Evolutionary conservation across 345 rosid genomes (phyloP).

Genomic region (Atalantia buxifolia): DNA sequence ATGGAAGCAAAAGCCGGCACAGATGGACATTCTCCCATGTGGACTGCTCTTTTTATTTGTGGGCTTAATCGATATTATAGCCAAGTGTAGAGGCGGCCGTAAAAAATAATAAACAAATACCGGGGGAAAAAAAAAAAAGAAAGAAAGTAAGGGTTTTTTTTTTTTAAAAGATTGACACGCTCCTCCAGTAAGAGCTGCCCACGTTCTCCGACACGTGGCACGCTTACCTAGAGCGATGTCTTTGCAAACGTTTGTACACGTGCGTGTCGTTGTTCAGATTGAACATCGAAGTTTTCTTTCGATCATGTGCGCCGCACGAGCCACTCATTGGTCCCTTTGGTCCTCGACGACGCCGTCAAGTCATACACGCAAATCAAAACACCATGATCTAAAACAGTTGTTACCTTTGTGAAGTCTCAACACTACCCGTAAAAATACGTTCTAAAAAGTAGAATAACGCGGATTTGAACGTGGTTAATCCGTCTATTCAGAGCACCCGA

Average conservation of each 20-base stretch:
- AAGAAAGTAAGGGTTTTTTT: conserved; percentile 5
- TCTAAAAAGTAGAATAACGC: neutral
- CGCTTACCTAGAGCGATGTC: conserved; percentile 32
- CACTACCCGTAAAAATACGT: neutral
- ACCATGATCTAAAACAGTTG: conserved; percentile 2
- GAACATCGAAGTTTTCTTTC: neutral
- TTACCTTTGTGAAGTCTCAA: neutral
- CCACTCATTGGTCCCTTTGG: neutral
- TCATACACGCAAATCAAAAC: conserved; percentile 13
- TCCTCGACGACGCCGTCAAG: conserved; percentile 33
- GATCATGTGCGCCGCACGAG: conserved; percentile 40
- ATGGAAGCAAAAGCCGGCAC: conserved; percentile 51
- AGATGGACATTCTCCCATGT: conserved; percentile 46
- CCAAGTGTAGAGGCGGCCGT: conserved; percentile 16
- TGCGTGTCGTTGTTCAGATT: conserved; percentile 19
- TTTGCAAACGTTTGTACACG: conserved; percentile 31
- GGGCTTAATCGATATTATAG: neutral
- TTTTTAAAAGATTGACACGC: neutral
- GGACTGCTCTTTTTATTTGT: conserved; percentile 12
- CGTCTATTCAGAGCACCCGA: neutral
- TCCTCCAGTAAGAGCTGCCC: conserved; percentile 30
- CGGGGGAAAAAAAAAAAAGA: neutral
- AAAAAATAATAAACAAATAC: neutral
- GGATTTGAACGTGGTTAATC: neutral
- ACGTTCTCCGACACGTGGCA: conserved; percentile 58